Conservation (phyloP, 352 stramenopile species). For the Phytophthora sp. region DNA sequence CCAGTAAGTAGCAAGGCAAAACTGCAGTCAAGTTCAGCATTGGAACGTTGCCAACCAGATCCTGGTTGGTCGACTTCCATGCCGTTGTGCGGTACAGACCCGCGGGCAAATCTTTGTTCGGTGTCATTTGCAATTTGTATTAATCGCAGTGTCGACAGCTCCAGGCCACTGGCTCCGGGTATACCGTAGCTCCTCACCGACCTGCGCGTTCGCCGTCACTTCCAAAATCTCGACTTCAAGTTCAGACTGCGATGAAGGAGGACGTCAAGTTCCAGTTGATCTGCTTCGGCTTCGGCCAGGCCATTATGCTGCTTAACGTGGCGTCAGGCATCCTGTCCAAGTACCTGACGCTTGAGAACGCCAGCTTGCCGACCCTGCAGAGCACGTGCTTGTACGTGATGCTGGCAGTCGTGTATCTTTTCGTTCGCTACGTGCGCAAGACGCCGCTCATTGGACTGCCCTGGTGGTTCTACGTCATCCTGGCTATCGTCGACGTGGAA, state of each 20-base stretch:
- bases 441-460: constrained; percentile 42
- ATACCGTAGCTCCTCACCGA: no score
- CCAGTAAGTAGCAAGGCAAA: no score
- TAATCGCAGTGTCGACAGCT: constrained; percentile 18
- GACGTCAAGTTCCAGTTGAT: constrained; percentile 52
- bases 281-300: constrained; percentile 71
- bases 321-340: constrained; percentile 60
- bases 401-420: constrained; percentile 55
- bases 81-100: no score
- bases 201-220: constrained; percentile 25
- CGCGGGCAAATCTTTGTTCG: constrained; percentile 25
- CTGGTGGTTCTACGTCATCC: constrained; percentile 70
- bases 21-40: no score
- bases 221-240: constrained; percentile 24
- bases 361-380: constrained; percentile 65
- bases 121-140: constrained; percentile 24
- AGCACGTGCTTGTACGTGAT: constrained; percentile 62
- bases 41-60: no score
- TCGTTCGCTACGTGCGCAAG: constrained; percentile 45
- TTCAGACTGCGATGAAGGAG: constrained; percentile 24
- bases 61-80: no score
- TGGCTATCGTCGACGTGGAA: constrained; percentile 67
- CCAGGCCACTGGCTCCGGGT: constrained; percentile 13
- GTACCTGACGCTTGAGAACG: constrained; percentile 60
- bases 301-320: constrained; percentile 73